Conservation (phyloP, 2,329 filamentous ascomycete species). For the Phyllosticta capitalensis region DNA sequence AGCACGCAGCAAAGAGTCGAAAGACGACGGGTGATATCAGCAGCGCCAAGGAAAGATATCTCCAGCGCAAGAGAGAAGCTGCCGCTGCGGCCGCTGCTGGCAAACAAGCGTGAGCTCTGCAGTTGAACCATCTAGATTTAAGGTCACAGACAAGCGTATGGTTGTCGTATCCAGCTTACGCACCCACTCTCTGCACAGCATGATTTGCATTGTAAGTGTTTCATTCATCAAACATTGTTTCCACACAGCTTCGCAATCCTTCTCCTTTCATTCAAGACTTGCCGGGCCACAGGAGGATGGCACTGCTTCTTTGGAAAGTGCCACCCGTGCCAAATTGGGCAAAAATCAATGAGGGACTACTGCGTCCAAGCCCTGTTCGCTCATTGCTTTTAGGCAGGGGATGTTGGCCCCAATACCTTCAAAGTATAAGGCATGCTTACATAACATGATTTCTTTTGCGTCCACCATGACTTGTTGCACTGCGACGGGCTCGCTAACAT, state of each 20-base stretch:
- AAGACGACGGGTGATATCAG: slow-evolving; percentile 71
- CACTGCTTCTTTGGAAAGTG: slow-evolving; percentile 1
- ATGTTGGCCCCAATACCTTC: background rate
- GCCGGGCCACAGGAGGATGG: slow-evolving; percentile 4
- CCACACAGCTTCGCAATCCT: background rate
- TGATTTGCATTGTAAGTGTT: background rate
- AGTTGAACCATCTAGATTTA: background rate
- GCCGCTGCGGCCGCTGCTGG: slow-evolving; percentile 43
- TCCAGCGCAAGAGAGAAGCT: slow-evolving; percentile 65
- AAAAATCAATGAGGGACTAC: background rate
- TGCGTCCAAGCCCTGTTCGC: slow-evolving; percentile 2
- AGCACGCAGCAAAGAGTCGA: slow-evolving; percentile 61
- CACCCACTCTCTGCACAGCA: background rate
- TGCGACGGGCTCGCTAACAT: background rate
- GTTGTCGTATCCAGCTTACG: background rate
- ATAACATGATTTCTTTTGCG: background rate
- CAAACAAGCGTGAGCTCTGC: background rate
- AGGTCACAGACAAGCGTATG: background rate
- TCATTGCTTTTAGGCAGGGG: slow-evolving; percentile 6
- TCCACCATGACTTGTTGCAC: background rate
- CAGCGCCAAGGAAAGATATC: slow-evolving; percentile 69
- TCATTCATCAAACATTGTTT: background rate
- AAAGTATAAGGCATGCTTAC: slow-evolving; percentile 9
- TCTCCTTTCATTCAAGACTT: background rate
- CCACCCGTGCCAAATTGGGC: slow-evolving; percentile 4